Evolutionary conservation across 306 rosid species (phyloP).

Genomic region (Cyamopsis tetragonoloba): DNA sequence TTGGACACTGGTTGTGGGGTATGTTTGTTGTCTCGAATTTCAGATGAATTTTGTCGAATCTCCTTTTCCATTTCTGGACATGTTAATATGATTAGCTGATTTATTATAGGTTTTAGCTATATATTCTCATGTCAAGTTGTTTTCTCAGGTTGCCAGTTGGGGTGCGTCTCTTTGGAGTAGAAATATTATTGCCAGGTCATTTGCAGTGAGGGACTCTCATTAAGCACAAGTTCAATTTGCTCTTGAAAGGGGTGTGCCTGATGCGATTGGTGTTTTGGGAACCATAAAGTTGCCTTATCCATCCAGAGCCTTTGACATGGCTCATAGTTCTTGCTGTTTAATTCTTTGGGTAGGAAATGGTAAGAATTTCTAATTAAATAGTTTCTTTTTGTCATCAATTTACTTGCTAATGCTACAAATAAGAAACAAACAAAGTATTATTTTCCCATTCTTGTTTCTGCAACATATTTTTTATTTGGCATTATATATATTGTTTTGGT

Average conservation of each 20-base stretch:
- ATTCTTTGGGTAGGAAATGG: constrained; percentile 76
- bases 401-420: not conserved
- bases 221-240: constrained; percentile 75
- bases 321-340: constrained; percentile 69
- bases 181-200: constrained; percentile 65
- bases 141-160: constrained; percentile 68
- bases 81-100: not conserved
- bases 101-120: constrained; percentile 13
- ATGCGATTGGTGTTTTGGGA: constrained; percentile 66
- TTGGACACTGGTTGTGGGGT: constrained; percentile 88
- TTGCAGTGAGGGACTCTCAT: constrained; percentile 67
- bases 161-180: constrained; percentile 71
- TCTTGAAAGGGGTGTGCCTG: too few species aligned
- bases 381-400: not conserved
- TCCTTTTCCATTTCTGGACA: not conserved
- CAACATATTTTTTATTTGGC: not conserved
- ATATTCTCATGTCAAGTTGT: not conserved
- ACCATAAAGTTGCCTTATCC: constrained; percentile 65
- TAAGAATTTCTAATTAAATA: constrained; percentile 16
- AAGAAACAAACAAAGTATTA: not conserved
- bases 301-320: constrained; percentile 81
- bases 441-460: not conserved
- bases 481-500: not conserved
- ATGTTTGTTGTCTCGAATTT: constrained; percentile 23
- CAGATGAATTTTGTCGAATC: not conserved